Evolutionary conservation across 176 grass and related monocot species (phyloP), one percentile per base, ranked within the genome.

Genomic region (Pontederia paniculata): DNA sequence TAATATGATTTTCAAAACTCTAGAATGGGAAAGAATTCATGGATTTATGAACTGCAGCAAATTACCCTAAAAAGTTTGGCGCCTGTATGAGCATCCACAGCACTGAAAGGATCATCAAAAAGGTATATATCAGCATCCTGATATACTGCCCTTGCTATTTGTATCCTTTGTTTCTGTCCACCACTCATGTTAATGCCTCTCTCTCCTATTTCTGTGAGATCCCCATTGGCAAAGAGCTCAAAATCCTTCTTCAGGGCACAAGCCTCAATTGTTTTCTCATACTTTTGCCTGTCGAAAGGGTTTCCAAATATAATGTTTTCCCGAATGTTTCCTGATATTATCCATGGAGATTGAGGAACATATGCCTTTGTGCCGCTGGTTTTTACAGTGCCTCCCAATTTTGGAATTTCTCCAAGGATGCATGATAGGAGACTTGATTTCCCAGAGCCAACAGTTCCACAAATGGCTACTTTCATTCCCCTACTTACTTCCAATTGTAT

Each of bases 301-400:
- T 48, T 60, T 3, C 69, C 69, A 56, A 71, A 71, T 11, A 61
- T 23, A 19, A 71, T 52, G 21, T 71, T 71, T 13, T 71, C 69
- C 42, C 22, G 44, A 21, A 71, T 44, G 6, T 23, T 71, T 58
- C 69, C 69, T 10, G 52, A 47, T 20, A 51, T 21, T 17, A 71
- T 71, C 69, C 69, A 71, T 56, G 69, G 54, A 41, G 17, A 50
- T 17, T 71, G 69, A 44, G 69, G 61, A 61, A 72, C 69, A 72
- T 72, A 72, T 52, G 69, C 56, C 22, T 46, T 61, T 20, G n/a
- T 53, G 6, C 56, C 57, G 20, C 28, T 37, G 12, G 61, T 11
- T 57, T 43, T 72, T 20, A 72, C 69, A 10, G 0, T 20, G 19
- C 69, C 69, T 0, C 4, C 21, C 9, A 52, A 10, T 19, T 52